Evolutionary conservation across 176 grass and related monocot genomes (phyloP), one percentile per base, ranked within the genome.

Genomic region (Miscanthus lutarioriparius): DNA sequence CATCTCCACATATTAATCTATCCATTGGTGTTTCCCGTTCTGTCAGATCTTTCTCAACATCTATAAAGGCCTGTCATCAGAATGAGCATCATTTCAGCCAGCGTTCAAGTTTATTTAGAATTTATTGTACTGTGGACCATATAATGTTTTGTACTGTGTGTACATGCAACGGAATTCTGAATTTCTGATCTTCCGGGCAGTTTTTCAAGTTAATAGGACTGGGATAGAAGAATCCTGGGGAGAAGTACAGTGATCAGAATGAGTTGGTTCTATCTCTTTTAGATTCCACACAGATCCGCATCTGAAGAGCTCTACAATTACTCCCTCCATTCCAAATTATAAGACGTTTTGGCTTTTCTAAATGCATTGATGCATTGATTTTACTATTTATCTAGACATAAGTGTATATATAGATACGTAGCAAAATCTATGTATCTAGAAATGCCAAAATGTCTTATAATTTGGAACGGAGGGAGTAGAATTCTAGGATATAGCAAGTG

Each of bases 11-110:
- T 59, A 98, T 98, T 70, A 98, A 84, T 82, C 95, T 94, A 80
- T 98, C 95, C 95, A 98, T 98, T 41, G 96, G 96, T 62, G 96
- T 95, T 90, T 90, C 91, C 83, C 96, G 88, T 90, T 98, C 93
- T 25, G 93, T 93, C 73, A 98, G 79, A 90, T 98, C 93, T 77
- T 84, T 98, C 74, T 93, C 91, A 81, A 98, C 93, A 87, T 98
- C 96, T 89, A 95, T 88, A 88, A 98, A 98, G 72, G 96, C 93
- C 96, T 98, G 83, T 26, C 81, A 85, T 40, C 36, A 90, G 26
- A 84, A 83, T 1, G 1, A 88, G 45, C 39, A 75, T 64, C 14
- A 85, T 66, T 67, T 64, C 80, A 86, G 59, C 17, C 19, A 80
- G 30, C 10, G 70, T 26, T 68, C 22, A 62, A 79, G 23, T 68